phyloP scores from a whole-genome alignment of 441 rosid species.

The Omphalea diandra region DNA sequence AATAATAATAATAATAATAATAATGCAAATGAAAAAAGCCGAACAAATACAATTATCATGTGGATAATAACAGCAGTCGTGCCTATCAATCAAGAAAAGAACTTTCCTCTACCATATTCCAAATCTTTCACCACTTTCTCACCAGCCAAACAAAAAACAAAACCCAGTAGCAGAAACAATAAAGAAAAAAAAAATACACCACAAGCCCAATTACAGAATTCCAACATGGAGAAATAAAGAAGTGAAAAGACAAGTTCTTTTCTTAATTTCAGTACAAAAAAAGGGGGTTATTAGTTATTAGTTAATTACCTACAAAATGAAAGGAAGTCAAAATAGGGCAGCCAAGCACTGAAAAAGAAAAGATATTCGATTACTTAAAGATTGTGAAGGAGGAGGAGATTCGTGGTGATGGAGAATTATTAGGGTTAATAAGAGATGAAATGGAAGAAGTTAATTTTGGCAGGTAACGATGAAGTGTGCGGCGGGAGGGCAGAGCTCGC shows the following conservation, averaged over 20 bases:
- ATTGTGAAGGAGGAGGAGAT: neutral
- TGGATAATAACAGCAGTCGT: no score
- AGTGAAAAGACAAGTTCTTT: neutral
- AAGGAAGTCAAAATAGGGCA: neutral
- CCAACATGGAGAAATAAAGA: neutral
- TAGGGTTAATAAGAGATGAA: neutral
- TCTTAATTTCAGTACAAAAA: neutral
- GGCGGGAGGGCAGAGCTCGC: conserved; percentile 31
- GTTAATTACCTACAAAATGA: neutral
- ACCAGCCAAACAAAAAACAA: conserved; percentile 1
- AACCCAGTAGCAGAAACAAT: no score
- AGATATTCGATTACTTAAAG: neutral
- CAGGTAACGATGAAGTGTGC: conserved; percentile 21
- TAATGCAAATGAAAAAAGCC: no score
- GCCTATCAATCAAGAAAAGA: neutral
- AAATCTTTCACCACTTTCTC: neutral
- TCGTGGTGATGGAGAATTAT: conserved; percentile 10
- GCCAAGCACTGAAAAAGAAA: neutral
- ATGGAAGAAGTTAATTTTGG: neutral
- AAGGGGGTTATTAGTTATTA: no score
- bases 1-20: neutral
- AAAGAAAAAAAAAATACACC: conserved; percentile 1
- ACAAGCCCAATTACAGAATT: no score
- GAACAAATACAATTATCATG: no score
- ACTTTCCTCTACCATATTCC: neutral